Conservation (phyloP, 768 basidiomycete genomes). For the Suillus americanus region DNA sequence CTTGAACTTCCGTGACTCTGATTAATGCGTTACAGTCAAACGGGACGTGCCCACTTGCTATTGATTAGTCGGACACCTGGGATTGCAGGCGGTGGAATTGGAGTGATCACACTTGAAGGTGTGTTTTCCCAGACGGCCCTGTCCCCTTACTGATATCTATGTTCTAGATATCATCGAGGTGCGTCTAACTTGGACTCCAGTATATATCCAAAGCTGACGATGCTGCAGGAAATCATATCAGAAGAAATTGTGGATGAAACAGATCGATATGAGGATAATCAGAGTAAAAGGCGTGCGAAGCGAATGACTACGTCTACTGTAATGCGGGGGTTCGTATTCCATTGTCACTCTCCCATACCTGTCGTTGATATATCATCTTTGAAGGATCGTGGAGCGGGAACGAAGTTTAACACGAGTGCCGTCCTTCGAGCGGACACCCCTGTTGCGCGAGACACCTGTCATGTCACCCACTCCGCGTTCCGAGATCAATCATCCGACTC, state of each 20-base stretch:
- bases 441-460: constrained; percentile 22
- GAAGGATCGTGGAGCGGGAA: constrained; percentile 57
- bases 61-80: constrained; percentile 87
- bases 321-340: constrained; percentile 64
- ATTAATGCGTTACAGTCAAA: constrained; percentile 57
- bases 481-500: not conserved
- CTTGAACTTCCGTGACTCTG: not conserved
- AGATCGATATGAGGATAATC: constrained; percentile 86
- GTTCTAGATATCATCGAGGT: constrained; percentile 72
- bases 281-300: constrained; percentile 70
- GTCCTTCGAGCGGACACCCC: constrained; percentile 36
- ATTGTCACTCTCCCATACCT: not conserved
- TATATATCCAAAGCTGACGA: not conserved
- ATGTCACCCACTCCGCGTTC: not conserved
- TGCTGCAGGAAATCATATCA: constrained; percentile 81
- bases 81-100: constrained; percentile 77
- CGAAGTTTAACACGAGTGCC: constrained; percentile 31
- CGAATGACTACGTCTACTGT: constrained; percentile 70
- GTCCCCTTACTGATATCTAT: not conserved
- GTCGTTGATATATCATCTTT: not conserved
- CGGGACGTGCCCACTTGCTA: constrained; percentile 89
- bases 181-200: constrained; percentile 8
- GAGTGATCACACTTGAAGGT: constrained; percentile 90
- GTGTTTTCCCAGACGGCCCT: constrained; percentile 14
- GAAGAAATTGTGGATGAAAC: constrained; percentile 98